Base-by-base conservation (phyloP, 2,329 filamentous ascomycete genomes). In the Nothophoma quercina region DNA sequence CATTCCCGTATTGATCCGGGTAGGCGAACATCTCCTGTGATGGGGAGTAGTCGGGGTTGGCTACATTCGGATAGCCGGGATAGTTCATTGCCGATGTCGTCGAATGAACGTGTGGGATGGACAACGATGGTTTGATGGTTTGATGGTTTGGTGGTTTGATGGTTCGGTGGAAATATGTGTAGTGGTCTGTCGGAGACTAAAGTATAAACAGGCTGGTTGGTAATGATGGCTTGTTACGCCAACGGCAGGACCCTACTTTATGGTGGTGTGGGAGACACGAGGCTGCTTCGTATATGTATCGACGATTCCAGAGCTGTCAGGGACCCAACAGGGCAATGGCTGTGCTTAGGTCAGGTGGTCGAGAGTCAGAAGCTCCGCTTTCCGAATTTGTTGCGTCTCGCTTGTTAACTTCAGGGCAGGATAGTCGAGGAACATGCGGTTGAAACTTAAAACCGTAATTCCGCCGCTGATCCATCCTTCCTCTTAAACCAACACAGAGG, bases 31-130 rank as follows among this genome's bases (percentile, higher is more conserved):
- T 44, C 32, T 65, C 63, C 41, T 57, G 61, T 28, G 51, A 41
- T 34, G 66, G 66, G 29, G 65, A 69, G 51, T 60, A 64, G 51
- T 68, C 63, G 34, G 54, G 46, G 47, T 63, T 62, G 56, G 61
- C 59, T 50, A 62, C 58, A 28, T 62, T 58, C 10, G 67, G 62
- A 48, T 61, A 64, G 33, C 48, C 59, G 33, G 58, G 58, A 42
- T 56, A 57, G 51, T 64, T 63, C 67, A 70, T 71, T 43, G 50
- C 51, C 34, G 47, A 15, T 36, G 15, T 36, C 19, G 32, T 23
- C 38, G 36, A 19, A 30, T 16, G 28, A 41, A 36, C 23, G 30
- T 48, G 36, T 47, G 41, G 16, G 23, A 35, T 40, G 29, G 49
- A 28, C 21, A 25, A 34, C 25, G 32, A 32, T 42, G 13, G 30